Evolutionary conservation across 805 yeast species (phyloP).

Genomic region (Candida sanyiensis): DNA sequence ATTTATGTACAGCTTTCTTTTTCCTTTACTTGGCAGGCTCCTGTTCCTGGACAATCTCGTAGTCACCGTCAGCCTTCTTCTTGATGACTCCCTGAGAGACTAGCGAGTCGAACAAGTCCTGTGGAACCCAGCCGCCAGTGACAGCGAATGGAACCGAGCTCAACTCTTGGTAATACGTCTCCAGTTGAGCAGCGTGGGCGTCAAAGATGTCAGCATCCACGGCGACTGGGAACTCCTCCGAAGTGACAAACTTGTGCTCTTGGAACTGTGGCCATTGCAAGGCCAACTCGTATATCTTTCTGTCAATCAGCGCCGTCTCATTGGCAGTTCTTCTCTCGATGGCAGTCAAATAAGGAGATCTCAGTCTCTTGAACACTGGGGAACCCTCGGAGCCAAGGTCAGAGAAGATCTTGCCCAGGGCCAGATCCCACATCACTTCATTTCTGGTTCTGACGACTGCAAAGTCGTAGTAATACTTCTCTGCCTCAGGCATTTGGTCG

Average conservation of each 20-base stretch:
- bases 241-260: slow-evolving; percentile 49
- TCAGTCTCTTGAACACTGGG: slow-evolving; percentile 69
- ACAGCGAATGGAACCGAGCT: slow-evolving; percentile 78
- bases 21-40: slow-evolving; percentile 1
- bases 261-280: slow-evolving; percentile 65
- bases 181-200: slow-evolving; percentile 50
- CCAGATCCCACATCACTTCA: slow-evolving; percentile 81
- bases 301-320: slow-evolving; percentile 60
- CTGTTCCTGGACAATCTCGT: slow-evolving; percentile 25
- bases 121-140: slow-evolving; percentile 94
- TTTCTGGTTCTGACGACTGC: slow-evolving; percentile 88
- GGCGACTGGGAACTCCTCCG: slow-evolving; percentile 52
- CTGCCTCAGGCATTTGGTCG: slow-evolving; percentile 60
- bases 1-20: neutral
- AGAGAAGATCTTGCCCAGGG: slow-evolving; percentile 57
- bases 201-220: slow-evolving; percentile 56
- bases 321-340: slow-evolving; percentile 50
- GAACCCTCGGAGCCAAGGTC: slow-evolving; percentile 78
- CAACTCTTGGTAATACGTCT: slow-evolving; percentile 61
- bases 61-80: slow-evolving; percentile 54
- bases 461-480: slow-evolving; percentile 75
- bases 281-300: slow-evolving; percentile 57
- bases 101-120: slow-evolving; percentile 77
- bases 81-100: slow-evolving; percentile 63
- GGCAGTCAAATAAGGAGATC: slow-evolving; percentile 57